phyloP scores from a whole-genome alignment of 306 rosid genomes.

The Rosa persica region DNA sequence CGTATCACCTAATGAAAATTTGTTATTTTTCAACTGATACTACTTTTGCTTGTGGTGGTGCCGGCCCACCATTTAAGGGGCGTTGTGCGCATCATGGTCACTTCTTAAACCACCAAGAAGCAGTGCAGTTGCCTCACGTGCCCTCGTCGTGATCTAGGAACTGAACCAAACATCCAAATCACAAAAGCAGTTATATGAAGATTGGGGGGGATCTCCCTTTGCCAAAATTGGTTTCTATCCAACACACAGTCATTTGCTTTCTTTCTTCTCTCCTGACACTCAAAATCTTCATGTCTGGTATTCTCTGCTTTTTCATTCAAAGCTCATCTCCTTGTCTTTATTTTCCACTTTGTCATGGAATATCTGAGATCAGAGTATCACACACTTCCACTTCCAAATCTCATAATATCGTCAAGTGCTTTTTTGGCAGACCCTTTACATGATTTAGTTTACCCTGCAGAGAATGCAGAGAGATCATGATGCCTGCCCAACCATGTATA shows the following conservation, averaged over 20 bases:
- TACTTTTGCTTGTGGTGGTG: no score
- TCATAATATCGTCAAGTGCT: conserved; percentile 6
- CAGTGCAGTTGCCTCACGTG: conserved; percentile 27
- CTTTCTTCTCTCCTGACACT: conserved; percentile 3
- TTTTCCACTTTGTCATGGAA: conserved; percentile 6
- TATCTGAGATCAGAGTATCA: conserved; percentile 17
- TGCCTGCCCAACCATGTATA: conserved; percentile 10
- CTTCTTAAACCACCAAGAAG: conserved; percentile 18
- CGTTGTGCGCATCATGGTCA: neutral
- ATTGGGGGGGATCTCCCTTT: conserved; percentile 12
- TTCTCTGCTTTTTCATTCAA: neutral
- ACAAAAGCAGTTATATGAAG: conserved; percentile 16
- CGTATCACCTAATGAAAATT: no score
- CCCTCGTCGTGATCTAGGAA: conserved; percentile 22
- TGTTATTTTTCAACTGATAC: no score
- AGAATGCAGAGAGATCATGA: conserved; percentile 12
- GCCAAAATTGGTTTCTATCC: conserved; percentile 37
- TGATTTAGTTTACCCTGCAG: conserved; percentile 8
- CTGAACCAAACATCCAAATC: conserved; percentile 8
- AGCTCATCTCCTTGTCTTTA: neutral
- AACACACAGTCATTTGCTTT: conserved; percentile 19
- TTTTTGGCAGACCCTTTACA: neutral
- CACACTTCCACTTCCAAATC: conserved; percentile 23
- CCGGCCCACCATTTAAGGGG: no score
- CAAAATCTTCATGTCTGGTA: neutral